Base-by-base conservation (phyloP, 768 basidiomycete genomes). In the Russula brevipes region DNA sequence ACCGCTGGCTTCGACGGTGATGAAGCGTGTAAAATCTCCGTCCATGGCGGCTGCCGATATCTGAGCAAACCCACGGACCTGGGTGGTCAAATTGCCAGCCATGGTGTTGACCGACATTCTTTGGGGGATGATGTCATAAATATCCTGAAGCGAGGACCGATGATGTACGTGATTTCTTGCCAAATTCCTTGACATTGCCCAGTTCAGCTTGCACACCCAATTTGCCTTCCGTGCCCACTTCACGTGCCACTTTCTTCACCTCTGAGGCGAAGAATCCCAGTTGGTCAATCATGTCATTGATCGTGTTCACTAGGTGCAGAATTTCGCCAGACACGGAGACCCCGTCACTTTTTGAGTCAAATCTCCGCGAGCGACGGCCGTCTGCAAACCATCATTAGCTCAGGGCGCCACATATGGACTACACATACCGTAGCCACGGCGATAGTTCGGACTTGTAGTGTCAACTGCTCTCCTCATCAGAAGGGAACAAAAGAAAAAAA, bases 181-280 rank as follows among this genome's bases (percentile, higher is more conserved):
- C 97, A 99, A 39, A 94, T 95, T 44, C 97, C 97, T 72, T 98
- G 93, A 98, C 91, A 61, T 94, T 92, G 63, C 93, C 94, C 8
- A 98, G 92, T 73, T 98, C 93, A 4, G 97, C 97, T 71, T 97
- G 95, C 0, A 96, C 97, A 68, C 97, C 96, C 5, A 98, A 79
- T 76, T 98, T 98, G n/a, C 97, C 96, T 71, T 98, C 94, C 14
- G 96, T 98, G 51, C 96, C 96, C 71, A 99, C 96, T 74, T 99
- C 95, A 39, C 94, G 80, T 2, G 97, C 97, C 58, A 99, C 96
- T 71, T 96, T 91, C 75, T 94, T 98, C 62, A 98, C 88, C 71
- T 89, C 86, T 33, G 83, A 81, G 54, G 86, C 87, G 72, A 88
- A 89, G 69, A 85, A 82, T 17, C 84, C 84, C 61, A 86, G 73